A percentile compares a stretch with the other conserved stretches of the same genome.
These are phyloP conservation scores for Amanita polypyramis DNA, from an alignment of 768 basidiomycete genomes.

Conservation along the genomic window DNA sequence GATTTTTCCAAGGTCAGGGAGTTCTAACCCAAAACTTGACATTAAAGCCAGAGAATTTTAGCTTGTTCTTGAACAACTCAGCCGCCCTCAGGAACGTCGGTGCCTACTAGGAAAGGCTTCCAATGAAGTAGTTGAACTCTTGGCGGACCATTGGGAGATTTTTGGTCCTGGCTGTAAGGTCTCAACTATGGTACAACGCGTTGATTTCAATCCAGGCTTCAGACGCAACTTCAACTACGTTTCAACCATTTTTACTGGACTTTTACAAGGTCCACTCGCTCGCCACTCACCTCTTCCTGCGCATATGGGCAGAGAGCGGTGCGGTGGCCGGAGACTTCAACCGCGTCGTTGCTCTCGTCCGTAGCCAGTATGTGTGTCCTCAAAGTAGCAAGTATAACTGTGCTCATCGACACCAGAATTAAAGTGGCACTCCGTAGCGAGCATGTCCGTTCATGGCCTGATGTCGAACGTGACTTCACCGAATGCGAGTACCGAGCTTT, in stretches of 20 bases:
- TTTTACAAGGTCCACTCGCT: constrained; percentile 72
- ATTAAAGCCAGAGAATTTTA: constrained; percentile 17
- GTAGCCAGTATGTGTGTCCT: constrained; percentile 67
- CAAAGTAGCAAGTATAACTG: not conserved
- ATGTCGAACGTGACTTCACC: constrained; percentile 72
- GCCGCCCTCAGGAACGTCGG: constrained; percentile 58
- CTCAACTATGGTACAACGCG: constrained; percentile 3
- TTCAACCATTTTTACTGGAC: constrained; percentile 83
- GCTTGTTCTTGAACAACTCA: constrained; percentile 74
- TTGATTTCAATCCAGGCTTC: constrained; percentile 6
- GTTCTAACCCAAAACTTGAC: not conserved
- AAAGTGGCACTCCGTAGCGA: constrained; percentile 69
- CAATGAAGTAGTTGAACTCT: constrained; percentile 74
- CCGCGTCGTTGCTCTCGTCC: constrained; percentile 66
- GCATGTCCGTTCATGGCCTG: constrained; percentile 69
- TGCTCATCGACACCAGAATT: constrained; percentile 34
- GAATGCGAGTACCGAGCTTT: constrained; percentile 81
- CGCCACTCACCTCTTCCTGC: constrained; percentile 80
- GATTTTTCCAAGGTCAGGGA: constrained; percentile 64
- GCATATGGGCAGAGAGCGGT: constrained; percentile 87
- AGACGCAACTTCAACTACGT: constrained; percentile 76
- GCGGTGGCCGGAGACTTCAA: constrained; percentile 68
- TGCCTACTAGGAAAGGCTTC: constrained; percentile 81
- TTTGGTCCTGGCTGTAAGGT: constrained; percentile 75
- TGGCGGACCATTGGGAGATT: constrained; percentile 80